Percentiles rank a stretch among this genome's conserved stretches.
Conservation (phyloP, 2,329 filamentous ascomycete species). For the Chaetomium strumarium region DNA sequence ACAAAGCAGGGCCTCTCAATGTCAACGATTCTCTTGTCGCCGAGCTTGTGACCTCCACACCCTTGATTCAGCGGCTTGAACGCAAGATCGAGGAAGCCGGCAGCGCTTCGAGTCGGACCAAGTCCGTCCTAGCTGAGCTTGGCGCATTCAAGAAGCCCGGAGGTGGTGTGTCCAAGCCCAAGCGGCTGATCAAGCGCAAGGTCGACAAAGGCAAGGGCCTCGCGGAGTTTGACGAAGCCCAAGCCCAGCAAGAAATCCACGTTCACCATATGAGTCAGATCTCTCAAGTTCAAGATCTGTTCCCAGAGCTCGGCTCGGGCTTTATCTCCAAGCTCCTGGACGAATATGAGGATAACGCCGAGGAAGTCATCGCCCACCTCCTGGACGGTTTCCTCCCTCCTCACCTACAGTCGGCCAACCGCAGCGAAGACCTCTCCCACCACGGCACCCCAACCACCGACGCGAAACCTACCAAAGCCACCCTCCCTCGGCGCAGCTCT, state of each 20-base stretch:
- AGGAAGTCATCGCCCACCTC: constrained; percentile 74
- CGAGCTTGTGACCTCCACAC: constrained; percentile 75
- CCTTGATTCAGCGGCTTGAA: constrained; percentile 60
- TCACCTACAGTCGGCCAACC: constrained; percentile 59
- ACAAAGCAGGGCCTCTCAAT: constrained; percentile 50
- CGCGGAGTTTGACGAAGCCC: constrained; percentile 32
- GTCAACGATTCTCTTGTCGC: constrained; percentile 69
- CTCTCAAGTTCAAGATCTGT: constrained; percentile 87
- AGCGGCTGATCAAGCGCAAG: constrained; percentile 45
- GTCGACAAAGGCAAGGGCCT: constrained; percentile 61
- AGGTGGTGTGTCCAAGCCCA: constrained; percentile 42
- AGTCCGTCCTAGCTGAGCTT: constrained; percentile 55
- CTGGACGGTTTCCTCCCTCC: constrained; percentile 70
- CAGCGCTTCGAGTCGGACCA: constrained; percentile 49
- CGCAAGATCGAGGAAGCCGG: constrained; percentile 46
- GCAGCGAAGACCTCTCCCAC: constrained; percentile 52
- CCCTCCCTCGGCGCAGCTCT: constrained; percentile 48
- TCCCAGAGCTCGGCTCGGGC: constrained; percentile 76
- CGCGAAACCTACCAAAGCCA: not conserved
- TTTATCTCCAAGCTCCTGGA: constrained; percentile 77
- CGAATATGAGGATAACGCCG: constrained; percentile 64
- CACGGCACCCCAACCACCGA: not conserved
- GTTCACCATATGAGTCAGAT: constrained; percentile 79
- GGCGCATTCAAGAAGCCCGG: constrained; percentile 54
- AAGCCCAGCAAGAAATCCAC: constrained; percentile 51